These are phyloP conservation scores for Claviceps africana DNA, from an alignment of 2,329 filamentous ascomycete species.

Conservation along the genomic window DNA sequence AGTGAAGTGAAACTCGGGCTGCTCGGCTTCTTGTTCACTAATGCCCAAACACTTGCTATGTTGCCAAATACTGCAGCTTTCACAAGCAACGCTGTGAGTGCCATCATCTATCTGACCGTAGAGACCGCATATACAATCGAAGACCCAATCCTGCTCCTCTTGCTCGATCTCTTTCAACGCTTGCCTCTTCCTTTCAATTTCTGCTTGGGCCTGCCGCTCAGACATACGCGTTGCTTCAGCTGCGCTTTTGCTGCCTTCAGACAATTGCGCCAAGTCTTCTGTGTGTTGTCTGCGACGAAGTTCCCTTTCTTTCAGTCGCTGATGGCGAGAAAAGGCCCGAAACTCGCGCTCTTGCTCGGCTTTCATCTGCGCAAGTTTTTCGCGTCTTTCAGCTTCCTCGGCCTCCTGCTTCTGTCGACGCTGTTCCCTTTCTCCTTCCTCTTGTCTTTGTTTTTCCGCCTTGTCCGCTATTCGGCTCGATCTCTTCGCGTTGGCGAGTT, in stretches of 20 bases:
- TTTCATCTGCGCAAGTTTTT: constrained; percentile 45
- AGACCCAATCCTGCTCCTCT: constrained; percentile 82
- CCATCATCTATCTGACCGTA: constrained; percentile 92
- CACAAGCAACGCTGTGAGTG: constrained; percentile 84
- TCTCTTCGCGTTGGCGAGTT: constrained; percentile 84
- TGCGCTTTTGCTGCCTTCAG: constrained; percentile 56
- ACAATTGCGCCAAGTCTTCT: constrained; percentile 66
- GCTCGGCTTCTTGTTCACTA: constrained; percentile 62
- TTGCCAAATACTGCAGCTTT: constrained; percentile 91
- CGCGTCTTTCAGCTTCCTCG: constrained; percentile 49
- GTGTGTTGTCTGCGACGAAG: constrained; percentile 70
- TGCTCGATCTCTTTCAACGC: constrained; percentile 56
- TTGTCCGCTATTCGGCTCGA: constrained; percentile 81
- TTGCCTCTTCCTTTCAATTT: constrained; percentile 67
- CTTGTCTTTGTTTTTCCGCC: constrained; percentile 60
- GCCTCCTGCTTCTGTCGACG: constrained; percentile 39
- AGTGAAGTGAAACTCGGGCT: constrained; percentile 75
- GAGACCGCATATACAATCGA: constrained; percentile 85
- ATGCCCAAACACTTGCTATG: constrained; percentile 87
- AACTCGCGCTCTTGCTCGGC: constrained; percentile 62
- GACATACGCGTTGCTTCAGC: constrained; percentile 51
- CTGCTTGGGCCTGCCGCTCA: constrained; percentile 64
- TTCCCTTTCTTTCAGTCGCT: constrained; percentile 75
- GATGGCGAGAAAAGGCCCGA: constrained; percentile 70
- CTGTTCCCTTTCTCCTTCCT: constrained; percentile 57